Base-by-base conservation (phyloP, 768 basidiomycete species). In the Suillus decipiens region DNA sequence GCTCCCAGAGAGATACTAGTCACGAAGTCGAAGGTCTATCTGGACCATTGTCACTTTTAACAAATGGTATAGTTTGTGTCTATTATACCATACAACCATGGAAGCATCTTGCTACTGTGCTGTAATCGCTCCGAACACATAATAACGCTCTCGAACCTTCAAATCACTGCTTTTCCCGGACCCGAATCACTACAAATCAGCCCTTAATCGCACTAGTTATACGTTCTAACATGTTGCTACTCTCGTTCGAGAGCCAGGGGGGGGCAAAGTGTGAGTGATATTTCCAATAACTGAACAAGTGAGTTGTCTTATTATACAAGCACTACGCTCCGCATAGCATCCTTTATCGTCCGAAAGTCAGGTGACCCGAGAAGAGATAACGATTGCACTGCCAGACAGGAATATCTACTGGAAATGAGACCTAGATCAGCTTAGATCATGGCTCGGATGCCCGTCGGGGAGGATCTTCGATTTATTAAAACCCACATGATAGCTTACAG, bases 291-390 rank as follows among this genome's bases (percentile, higher is more conserved):
- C 45, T 47, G 45, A 22, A 22, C 11, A 5, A 22, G 45, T 39
- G 37, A 39, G 12, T 39, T 39, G 14, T 14, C 12, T 39, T 39
- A 19, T 19, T 17, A 10, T 31, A 17, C 17, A 28, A 28, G 28
- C 19, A 31, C 17, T 33, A 48, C 5, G 14, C 24, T 28, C 47
- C 14, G 15, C 14, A 24, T 24, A 47, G 45, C 22, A 48, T 24
- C 47, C 47, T 48, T 48, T 51, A 51, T 53, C 51, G 6, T n/a
- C 11, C 19, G 33, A 12, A 19, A 53, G 51, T 53, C 51, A 53
- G 51, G 51, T 11, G 19, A n/a, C 33, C 11, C 11, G 6, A 34
- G 5, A n/a, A 51, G 31, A 53, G 31, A 53, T 53, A 53, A 34
- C 34, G 51, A 33, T 53, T n/a, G 0, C 11, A n/a, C 0, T 6